Base-by-base conservation (phyloP, 176 grass and related monocot species). In the Bolboschoenus planiculmis region DNA sequence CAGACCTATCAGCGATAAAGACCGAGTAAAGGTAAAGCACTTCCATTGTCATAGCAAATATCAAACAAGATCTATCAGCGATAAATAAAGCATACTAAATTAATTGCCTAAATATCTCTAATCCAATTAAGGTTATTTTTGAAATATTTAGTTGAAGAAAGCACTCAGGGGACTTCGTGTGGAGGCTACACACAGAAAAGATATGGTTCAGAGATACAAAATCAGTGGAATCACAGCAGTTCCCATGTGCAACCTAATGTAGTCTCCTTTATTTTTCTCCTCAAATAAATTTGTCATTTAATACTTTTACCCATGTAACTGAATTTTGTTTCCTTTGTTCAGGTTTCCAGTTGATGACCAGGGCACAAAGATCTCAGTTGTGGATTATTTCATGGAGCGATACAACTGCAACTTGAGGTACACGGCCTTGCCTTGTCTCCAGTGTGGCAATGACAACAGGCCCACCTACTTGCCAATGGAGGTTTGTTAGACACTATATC, bases 391-490 rank as follows among this genome's bases (percentile, higher is more conserved):
- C 61, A 67, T 26, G 75, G 58, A 97, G 24, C 84, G 88, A 40
- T 92, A 97, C 23, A 35, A 86, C 0, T 94, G 61, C 73, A 75
- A 10, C 26, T 62, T 97, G 65, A 55, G 88, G 31, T 77, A 87
- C 57, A 37, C 36, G 10, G 56, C 60, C 79, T 90, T 86, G 84
- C 94, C 94, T 39, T 97, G 94, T 80, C 86, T 97, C 47, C 91
- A 93, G 79, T 83, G 89, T 81, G 94, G 91, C 64, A 97, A 87
- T 40, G 87, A 97, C 76, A 76, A 67, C 36, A 90, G 89, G 4
- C 89, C 91, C 40, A 87, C 85, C 2, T 97, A 87, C 78, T 86
- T 97, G 81, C 88, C 91, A 35, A 92, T 97, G 89, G 91, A 97
- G 91, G 91, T 94, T 18, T 51, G 72, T 44, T 30, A 30, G 79